phyloP scores from a whole-genome alignment of 2,329 filamentous ascomycete genomes.

The Fusarium lyarnte region DNA sequence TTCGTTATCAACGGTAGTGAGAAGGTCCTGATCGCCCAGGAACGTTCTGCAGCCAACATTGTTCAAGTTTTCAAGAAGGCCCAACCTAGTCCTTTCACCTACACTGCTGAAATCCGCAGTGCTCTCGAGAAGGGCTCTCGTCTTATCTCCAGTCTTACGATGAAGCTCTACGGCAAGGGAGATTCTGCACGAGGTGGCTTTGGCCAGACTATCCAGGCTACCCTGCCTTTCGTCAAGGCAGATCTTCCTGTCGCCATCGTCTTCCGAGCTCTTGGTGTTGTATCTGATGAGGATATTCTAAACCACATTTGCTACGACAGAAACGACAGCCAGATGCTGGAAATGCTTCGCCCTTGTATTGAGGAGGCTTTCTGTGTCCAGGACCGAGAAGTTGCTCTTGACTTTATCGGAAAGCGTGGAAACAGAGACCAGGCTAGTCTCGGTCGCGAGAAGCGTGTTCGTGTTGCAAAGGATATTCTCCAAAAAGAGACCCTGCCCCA shows the following conservation, averaged over 20 bases:
- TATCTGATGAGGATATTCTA: conserved; percentile 97
- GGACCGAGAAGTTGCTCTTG: conserved; percentile 90
- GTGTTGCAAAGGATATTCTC: conserved; percentile 91
- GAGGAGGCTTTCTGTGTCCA: conserved; percentile 98
- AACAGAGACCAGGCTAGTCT: conserved; percentile 69
- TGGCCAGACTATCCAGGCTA: conserved; percentile 88
- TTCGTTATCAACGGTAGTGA: conserved; percentile 99
- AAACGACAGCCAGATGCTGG: conserved; percentile 95
- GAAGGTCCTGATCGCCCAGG: conserved; percentile 97
- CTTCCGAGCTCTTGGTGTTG: conserved; percentile 93
- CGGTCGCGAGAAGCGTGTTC: conserved; percentile 86
- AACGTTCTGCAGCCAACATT: conserved; percentile 97
- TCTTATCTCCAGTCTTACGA: conserved; percentile 89
- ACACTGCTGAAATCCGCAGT: conserved; percentile 94
- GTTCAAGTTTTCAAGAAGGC: conserved; percentile 99
- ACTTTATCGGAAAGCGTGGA: conserved; percentile 95
- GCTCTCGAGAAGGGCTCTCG: conserved; percentile 96
- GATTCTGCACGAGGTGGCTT: conserved; percentile 80
- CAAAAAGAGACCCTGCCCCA: conserved; percentile 97
- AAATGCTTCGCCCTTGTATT: conserved; percentile 96
- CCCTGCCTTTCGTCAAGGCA: conserved; percentile 90
- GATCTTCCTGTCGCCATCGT: conserved; percentile 95
- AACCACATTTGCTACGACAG: conserved; percentile 98
- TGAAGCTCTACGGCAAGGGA: conserved; percentile 90
- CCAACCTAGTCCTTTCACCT: conserved; percentile 88